phyloP scores from a whole-genome alignment of 176 grass and related monocot genomes.

The Aegilops longissima region DNA sequence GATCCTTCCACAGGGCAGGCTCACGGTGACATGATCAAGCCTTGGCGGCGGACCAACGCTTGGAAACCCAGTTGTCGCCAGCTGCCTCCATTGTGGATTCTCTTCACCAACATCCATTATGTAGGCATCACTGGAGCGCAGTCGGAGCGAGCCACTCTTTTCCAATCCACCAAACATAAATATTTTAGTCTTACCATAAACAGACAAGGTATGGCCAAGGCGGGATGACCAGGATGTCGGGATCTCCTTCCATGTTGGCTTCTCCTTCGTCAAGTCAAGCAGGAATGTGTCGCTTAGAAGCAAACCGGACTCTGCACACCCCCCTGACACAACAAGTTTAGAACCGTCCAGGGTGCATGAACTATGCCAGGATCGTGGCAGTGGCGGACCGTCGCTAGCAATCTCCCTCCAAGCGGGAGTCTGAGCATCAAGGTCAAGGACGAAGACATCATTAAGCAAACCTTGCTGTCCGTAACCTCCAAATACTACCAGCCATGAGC shows the following conservation, averaged over 20 bases:
- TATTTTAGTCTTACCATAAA: conserved; percentile 74
- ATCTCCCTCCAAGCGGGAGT: conserved; percentile 88
- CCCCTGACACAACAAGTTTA: conserved; percentile 90
- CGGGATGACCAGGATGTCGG: conserved; percentile 63
- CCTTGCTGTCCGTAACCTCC: conserved; percentile 83
- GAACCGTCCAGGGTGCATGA: conserved; percentile 91
- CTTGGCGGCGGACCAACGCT: conserved; percentile 61
- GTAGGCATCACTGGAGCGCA: conserved; percentile 79
- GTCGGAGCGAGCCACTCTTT: conserved; percentile 72
- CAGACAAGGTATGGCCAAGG: conserved; percentile 77
- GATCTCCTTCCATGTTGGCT: conserved; percentile 86
- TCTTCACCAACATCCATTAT: conserved; percentile 67
- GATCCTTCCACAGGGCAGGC: conserved; percentile 81
- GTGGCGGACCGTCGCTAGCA: conserved; percentile 47
- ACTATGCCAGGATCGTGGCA: conserved; percentile 98
- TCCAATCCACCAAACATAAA: conserved; percentile 93
- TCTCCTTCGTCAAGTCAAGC: conserved; percentile 81
- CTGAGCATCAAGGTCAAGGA: conserved; percentile 89
- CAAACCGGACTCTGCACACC: conserved; percentile 74
- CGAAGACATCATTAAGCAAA: conserved; percentile 85
- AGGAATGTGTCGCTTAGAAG: conserved; percentile 90
- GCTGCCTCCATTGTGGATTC: conserved; percentile 77
- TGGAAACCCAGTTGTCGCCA: conserved; percentile 50
- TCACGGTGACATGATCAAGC: conserved; percentile 83
- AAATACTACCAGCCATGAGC: conserved; percentile 95